Percentiles rank a stretch among this genome's conserved stretches.
Evolutionary conservation across 345 rosid genomes (phyloP).

Genomic region (Gossypium arboreum): DNA sequence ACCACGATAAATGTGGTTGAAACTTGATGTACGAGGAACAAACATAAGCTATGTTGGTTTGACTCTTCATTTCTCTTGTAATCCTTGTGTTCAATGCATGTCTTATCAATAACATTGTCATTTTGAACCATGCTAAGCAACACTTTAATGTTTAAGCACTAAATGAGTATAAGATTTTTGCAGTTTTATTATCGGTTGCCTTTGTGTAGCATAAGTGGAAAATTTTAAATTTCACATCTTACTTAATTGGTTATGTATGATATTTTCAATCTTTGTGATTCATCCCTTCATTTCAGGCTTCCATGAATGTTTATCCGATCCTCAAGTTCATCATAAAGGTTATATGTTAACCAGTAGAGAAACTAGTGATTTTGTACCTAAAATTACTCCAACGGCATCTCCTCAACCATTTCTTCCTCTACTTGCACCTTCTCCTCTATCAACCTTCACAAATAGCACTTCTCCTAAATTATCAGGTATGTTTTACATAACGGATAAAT

Average conservation of each 20-base stretch:
- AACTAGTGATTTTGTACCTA: slow-evolving; percentile 46
- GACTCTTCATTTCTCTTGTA: neutral
- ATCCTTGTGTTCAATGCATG: neutral
- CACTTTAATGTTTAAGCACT: too few species aligned
- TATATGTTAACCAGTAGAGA: slow-evolving; percentile 18
- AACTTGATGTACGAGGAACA: neutral
- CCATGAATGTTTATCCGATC: slow-evolving; percentile 30
- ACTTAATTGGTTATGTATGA: neutral
- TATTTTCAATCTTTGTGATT: neutral
- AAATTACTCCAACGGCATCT: slow-evolving; percentile 59
- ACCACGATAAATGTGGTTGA: too few species aligned
- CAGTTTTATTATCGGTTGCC: neutral
- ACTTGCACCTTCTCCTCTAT: slow-evolving; percentile 86
- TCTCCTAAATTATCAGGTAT: slow-evolving; percentile 80
- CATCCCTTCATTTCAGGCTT: slow-evolving; percentile 44
- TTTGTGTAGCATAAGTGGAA: neutral
- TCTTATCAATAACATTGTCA: neutral
- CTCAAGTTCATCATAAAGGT: slow-evolving; percentile 16
- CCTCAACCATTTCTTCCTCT: slow-evolving; percentile 91
- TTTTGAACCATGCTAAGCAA: neutral
- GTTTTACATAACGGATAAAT: slow-evolving; percentile 10
- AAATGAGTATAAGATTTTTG: neutral
- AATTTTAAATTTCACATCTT: neutral
- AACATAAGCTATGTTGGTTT: neutral
- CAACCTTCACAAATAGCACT: slow-evolving; percentile 54